Percentiles rank a stretch among this genome's conserved stretches.
phyloP scores from a whole-genome alignment of 2,329 filamentous ascomycete genomes.

The Zalaria obscura region DNA sequence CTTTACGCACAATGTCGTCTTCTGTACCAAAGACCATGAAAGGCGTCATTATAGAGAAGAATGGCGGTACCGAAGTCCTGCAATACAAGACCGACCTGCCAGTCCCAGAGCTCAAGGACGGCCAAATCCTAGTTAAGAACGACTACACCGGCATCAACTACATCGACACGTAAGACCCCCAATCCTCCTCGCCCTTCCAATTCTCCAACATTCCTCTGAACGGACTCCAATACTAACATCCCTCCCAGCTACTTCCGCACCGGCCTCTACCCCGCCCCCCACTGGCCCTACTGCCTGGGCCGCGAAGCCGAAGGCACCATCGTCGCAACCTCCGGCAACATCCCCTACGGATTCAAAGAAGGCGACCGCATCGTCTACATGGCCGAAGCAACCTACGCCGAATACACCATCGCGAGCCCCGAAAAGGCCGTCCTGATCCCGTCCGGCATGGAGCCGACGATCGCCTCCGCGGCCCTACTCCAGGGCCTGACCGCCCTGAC shows the following conservation, averaged over 20 bases:
- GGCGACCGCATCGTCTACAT: constrained; percentile 65
- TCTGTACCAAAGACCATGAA: constrained; percentile 55
- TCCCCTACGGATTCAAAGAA: constrained; percentile 38
- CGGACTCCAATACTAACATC: neutral
- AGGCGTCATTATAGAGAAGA: constrained; percentile 58
- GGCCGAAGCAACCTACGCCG: constrained; percentile 39
- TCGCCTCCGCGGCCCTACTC: constrained; percentile 55
- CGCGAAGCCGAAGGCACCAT: constrained; percentile 66
- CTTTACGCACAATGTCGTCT: constrained; percentile 25
- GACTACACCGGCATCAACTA: constrained; percentile 71
- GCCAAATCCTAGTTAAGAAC: constrained; percentile 69
- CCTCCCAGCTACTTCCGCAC: constrained; percentile 59
- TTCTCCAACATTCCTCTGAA: neutral
- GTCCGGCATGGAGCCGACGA: constrained; percentile 41
- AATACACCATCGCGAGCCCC: constrained; percentile 42
- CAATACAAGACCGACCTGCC: constrained; percentile 57
- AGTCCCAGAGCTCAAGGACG: constrained; percentile 53
- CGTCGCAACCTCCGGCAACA: constrained; percentile 42
- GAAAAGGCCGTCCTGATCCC: constrained; percentile 49
- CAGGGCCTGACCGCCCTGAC: constrained; percentile 76
- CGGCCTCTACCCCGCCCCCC: constrained; percentile 59
- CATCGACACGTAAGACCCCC: constrained; percentile 55
- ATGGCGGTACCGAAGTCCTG: constrained; percentile 57
- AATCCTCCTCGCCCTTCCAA: neutral
- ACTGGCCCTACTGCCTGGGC: constrained; percentile 62